A percentile compares a stretch with the other conserved stretches of the same genome.
These are phyloP conservation scores for Phialocephala sp. DNA, from an alignment of 2,329 filamentous ascomycete species.

Conservation along the genomic window DNA sequence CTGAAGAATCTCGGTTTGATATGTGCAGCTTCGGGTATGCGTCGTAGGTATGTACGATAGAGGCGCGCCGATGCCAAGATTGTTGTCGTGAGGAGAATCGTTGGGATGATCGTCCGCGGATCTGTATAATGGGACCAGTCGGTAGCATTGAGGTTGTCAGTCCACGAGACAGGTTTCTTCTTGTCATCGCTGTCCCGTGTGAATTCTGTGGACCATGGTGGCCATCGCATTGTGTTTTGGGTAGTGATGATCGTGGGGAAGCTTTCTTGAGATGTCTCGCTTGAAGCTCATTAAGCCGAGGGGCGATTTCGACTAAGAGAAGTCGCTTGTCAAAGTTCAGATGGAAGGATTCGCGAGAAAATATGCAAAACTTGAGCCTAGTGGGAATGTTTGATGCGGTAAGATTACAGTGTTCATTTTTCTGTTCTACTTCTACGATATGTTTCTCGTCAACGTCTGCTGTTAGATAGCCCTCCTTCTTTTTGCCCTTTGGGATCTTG, in stretches of 20 bases:
- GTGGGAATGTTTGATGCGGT: not conserved
- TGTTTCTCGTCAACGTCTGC: no score
- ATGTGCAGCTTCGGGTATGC: slow-evolving; percentile 78
- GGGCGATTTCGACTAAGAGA: not conserved
- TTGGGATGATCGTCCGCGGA: slow-evolving; percentile 59
- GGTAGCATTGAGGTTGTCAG: slow-evolving; percentile 51
- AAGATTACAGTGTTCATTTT: not conserved
- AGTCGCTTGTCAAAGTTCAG: not conserved
- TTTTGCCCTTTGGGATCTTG: slow-evolving; percentile 37
- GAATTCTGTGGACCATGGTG: slow-evolving; percentile 49
- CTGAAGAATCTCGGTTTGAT: slow-evolving; percentile 79
- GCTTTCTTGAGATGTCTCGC: slow-evolving; percentile 7
- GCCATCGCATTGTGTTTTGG: slow-evolving; percentile 53
- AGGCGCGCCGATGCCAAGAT: slow-evolving; percentile 61
- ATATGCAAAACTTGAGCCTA: not conserved
- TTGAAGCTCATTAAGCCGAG: not conserved
- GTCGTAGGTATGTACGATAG: slow-evolving; percentile 79
- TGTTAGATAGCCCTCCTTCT: slow-evolving; percentile 29
- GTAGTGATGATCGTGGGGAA: slow-evolving; percentile 10
- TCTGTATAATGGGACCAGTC: slow-evolving; percentile 62
- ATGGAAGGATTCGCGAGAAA: not conserved
- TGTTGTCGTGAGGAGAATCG: slow-evolving; percentile 59
- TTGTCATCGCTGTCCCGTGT: slow-evolving; percentile 39
- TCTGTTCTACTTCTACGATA: not conserved
- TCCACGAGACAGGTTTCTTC: slow-evolving; percentile 47